Conservation (phyloP, 768 basidiomycete species). For the Trametes cinnabarina region DNA sequence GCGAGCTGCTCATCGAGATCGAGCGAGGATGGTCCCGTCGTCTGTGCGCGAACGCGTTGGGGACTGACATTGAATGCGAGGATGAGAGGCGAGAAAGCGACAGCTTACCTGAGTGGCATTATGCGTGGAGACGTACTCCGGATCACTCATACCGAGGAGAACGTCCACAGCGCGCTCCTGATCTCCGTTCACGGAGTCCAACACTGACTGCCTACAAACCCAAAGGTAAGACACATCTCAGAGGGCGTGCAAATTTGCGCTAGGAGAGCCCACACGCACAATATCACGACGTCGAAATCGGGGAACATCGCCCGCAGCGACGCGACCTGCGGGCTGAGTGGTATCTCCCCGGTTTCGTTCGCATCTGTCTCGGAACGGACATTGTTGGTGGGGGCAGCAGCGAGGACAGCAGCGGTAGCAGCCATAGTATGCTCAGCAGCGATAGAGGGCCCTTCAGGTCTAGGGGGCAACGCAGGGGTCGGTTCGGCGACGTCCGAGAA, state of each 20-base stretch:
- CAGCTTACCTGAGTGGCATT: slow-evolving; percentile 31
- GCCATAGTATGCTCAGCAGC: neutral
- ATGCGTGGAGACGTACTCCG: slow-evolving; percentile 54
- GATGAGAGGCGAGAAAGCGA: too few relatives aligned
- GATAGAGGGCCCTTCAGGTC: slow-evolving; percentile 4
- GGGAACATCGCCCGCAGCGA: slow-evolving; percentile 71
- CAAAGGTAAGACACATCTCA: neutral
- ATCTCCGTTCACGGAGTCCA: slow-evolving; percentile 68
- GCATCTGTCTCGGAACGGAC: neutral
- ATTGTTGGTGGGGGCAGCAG: neutral
- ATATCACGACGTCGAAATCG: slow-evolving; percentile 70
- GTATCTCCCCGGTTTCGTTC: slow-evolving; percentile 1
- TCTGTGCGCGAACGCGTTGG: neutral
- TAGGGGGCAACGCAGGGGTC: slow-evolving; percentile 20
- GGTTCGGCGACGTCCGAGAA: slow-evolving; percentile 1
- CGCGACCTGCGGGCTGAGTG: slow-evolving; percentile 47
- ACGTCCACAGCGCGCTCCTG: slow-evolving; percentile 76
- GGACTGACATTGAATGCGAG: slow-evolving; percentile 4
- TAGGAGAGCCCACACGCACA: slow-evolving; percentile 42
- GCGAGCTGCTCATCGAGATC: slow-evolving; percentile 82
- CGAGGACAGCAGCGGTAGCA: neutral
- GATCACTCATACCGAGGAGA: slow-evolving; percentile 85
- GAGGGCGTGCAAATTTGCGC: neutral
- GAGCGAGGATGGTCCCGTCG: slow-evolving; percentile 30
- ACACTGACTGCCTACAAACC: slow-evolving; percentile 54